Percentiles rank a stretch among this genome's conserved stretches.
Conservation (phyloP, 108 stramenopile species). For the Halocafeteria seosinensis region DNA sequence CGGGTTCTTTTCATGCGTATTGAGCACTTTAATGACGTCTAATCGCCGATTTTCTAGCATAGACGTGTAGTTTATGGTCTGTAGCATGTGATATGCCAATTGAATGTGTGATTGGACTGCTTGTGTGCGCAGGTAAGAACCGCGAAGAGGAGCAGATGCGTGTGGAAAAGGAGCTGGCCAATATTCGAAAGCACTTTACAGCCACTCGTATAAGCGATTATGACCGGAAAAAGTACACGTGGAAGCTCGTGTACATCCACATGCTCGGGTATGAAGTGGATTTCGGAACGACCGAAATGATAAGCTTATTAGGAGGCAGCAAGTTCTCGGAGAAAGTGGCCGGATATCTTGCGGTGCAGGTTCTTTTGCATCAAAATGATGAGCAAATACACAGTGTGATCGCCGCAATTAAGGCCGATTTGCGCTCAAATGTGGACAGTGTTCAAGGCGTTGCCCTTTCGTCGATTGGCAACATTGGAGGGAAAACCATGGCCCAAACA, state of each 20-base stretch:
- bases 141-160: slow-evolving; percentile 62
- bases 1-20: not conserved
- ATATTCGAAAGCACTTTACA: slow-evolving; percentile 89
- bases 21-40: not conserved
- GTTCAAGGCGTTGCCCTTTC: slow-evolving; percentile 42
- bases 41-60: not conserved
- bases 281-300: slow-evolving; percentile 86
- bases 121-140: not conserved
- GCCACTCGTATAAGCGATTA: slow-evolving; percentile 62
- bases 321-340: slow-evolving; percentile 82
- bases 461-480: slow-evolving; percentile 64
- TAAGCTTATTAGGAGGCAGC: slow-evolving; percentile 59
- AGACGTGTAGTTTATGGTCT: not conserved
- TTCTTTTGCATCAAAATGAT: slow-evolving; percentile 66
- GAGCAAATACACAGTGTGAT: slow-evolving; percentile 37
- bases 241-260: slow-evolving; percentile 95
- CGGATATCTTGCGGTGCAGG: slow-evolving; percentile 75
- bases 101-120: not conserved
- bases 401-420: slow-evolving; percentile 36
- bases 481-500: slow-evolving; percentile 60
- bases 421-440: slow-evolving; percentile 8
- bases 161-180: slow-evolving; percentile 89
- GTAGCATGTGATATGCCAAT: not conserved
- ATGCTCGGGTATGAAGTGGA: slow-evolving; percentile 96
- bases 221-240: slow-evolving; percentile 89